Evolutionary conservation across 768 basidiomycete genomes (phyloP).

Genomic region (Serendipita sp.): DNA sequence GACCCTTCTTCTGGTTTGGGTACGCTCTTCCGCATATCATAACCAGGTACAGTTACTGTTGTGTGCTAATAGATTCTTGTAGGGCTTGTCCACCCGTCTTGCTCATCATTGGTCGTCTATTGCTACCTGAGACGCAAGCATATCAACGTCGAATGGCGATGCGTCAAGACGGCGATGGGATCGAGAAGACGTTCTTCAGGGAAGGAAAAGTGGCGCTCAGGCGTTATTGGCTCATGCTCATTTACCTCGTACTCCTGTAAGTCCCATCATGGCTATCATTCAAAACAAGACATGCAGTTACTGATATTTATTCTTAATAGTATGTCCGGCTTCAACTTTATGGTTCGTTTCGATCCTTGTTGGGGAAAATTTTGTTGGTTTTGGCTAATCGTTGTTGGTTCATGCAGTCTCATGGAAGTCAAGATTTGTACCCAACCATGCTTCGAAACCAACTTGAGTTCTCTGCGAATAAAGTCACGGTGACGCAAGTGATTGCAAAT

Average conservation of each 20-base stretch:
- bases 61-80: background rate
- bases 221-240: constrained; percentile 63
- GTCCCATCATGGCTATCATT: constrained; percentile 13
- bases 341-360: background rate
- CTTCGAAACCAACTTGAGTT: constrained; percentile 47
- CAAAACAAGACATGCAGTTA: constrained; percentile 6
- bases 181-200: constrained; percentile 36
- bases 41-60: background rate
- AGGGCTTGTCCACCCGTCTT: constrained; percentile 38
- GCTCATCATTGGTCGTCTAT: constrained; percentile 52
- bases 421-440: constrained; percentile 73
- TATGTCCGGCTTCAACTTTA: constrained; percentile 12
- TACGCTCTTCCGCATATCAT: background rate
- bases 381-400: background rate
- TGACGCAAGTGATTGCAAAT: constrained; percentile 22
- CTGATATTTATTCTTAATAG: background rate
- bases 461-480: constrained; percentile 36
- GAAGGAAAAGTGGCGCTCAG: constrained; percentile 66
- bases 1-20: constrained; percentile 67
- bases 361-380: background rate
- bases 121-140: constrained; percentile 61
- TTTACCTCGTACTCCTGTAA: constrained; percentile 59
- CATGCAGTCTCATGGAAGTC: constrained; percentile 12
- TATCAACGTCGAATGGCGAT: constrained; percentile 49
- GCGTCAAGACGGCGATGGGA: constrained; percentile 26